phyloP scores from a whole-genome alignment of 2,329 filamentous ascomycete genomes.

The Zarea fungicola region DNA sequence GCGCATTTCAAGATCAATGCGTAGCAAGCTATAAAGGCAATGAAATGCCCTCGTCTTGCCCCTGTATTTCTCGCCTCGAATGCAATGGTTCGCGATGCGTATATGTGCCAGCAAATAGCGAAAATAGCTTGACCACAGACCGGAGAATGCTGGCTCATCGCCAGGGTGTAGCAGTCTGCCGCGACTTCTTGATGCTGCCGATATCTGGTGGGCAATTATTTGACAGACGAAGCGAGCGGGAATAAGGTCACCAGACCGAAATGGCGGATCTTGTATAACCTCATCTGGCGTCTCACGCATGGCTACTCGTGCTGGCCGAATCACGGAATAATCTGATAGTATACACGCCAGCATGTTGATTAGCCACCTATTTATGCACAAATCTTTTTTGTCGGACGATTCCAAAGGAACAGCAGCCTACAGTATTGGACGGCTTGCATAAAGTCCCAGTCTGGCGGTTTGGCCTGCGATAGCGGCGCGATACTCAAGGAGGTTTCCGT shows the following conservation, averaged over 20 bases:
- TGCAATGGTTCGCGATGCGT: neutral
- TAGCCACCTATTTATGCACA: neutral
- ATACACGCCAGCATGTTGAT: neutral
- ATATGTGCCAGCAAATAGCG: neutral
- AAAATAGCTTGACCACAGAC: neutral
- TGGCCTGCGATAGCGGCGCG: neutral
- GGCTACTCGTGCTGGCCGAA: neutral
- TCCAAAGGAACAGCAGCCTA: too few relatives aligned
- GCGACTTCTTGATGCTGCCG: neutral
- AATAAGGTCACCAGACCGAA: neutral
- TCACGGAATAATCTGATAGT: neutral
- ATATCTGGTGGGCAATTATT: neutral
- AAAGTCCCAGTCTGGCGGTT: neutral
- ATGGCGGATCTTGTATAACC: neutral
- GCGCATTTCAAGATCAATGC: neutral
- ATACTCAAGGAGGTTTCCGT: too few relatives aligned
- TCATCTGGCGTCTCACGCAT: neutral
- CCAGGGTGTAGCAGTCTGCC: neutral
- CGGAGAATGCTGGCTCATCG: neutral
- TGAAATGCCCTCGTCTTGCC: neutral
- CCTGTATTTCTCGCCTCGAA: neutral
- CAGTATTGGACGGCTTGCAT: neutral
- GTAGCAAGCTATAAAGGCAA: neutral
- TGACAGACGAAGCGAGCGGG: conserved; percentile 2
- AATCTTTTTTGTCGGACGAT: too few relatives aligned